Evolutionary conservation across 2,329 filamentous ascomycete genomes (phyloP).

Genomic region (Westerdykella ornata): DNA sequence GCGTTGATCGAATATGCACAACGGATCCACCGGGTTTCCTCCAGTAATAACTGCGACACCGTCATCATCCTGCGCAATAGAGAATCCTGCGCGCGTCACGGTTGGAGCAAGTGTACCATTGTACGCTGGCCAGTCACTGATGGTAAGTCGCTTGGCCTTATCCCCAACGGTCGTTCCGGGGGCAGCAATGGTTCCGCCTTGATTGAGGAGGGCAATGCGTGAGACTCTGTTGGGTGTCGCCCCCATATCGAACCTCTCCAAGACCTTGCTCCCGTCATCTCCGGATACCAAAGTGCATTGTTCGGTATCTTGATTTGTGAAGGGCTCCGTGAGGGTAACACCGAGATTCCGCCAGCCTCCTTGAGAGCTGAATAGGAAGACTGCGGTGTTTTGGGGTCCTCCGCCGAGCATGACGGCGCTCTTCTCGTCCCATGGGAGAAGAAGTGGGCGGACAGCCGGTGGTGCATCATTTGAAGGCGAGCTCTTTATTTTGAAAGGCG

Average conservation of each 20-base stretch:
- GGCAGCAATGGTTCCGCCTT: constrained; percentile 48
- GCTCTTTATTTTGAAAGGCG: constrained; percentile 56
- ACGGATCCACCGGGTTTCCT: constrained; percentile 55
- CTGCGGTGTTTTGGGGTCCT: constrained; percentile 54
- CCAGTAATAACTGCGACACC: constrained; percentile 74
- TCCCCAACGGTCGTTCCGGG: constrained; percentile 45
- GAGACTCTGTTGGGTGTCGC: constrained; percentile 68
- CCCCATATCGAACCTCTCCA: constrained; percentile 72
- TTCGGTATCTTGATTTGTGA: constrained; percentile 54
- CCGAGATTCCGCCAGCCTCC: constrained; percentile 63
- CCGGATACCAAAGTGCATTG: constrained; percentile 62
- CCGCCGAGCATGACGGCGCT: constrained; percentile 72
- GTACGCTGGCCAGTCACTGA: constrained; percentile 68
- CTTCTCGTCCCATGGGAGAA: constrained; percentile 66
- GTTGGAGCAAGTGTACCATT: constrained; percentile 66
- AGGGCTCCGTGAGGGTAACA: constrained; percentile 54
- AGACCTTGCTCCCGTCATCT: constrained; percentile 67
- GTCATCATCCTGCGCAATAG: constrained; percentile 59
- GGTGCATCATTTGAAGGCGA: constrained; percentile 48
- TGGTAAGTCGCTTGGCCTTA: constrained; percentile 49
- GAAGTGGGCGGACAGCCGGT: constrained; percentile 60
- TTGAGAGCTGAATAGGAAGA: constrained; percentile 64
- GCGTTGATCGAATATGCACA: constrained; percentile 71
- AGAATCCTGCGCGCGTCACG: constrained; percentile 59
- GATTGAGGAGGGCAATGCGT: constrained; percentile 60